These are phyloP conservation scores for Phragmites australis DNA, from an alignment of 176 grass and related monocot species.

Conservation along the genomic window DNA sequence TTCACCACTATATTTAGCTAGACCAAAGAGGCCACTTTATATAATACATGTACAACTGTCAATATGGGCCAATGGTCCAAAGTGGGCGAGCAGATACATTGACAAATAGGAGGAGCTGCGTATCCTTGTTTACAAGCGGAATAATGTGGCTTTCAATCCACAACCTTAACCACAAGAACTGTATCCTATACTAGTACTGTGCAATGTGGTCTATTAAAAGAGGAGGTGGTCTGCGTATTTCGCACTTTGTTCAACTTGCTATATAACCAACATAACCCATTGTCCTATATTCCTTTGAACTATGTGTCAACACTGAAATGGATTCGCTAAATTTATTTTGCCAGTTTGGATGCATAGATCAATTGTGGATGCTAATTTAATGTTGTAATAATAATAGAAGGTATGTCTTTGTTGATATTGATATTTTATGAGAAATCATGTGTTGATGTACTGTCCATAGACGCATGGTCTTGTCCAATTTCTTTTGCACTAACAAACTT, in stretches of 20 bases:
- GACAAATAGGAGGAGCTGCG: too few species aligned
- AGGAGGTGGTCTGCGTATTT: not conserved
- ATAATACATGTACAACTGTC: too few species aligned
- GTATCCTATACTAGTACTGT: not conserved
- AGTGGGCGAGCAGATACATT: too few species aligned
- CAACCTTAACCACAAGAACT: not conserved
- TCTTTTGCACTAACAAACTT: not conserved
- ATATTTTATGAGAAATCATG: not conserved
- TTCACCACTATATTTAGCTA: too few species aligned
- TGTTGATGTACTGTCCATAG: not conserved
- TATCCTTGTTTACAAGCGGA: not conserved
- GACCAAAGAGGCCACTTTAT: too few species aligned
- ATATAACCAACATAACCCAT: not conserved
- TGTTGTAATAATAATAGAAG: not conserved
- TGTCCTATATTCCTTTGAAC: too few species aligned
- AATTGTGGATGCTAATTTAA: too few species aligned
- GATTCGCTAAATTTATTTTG: too few species aligned
- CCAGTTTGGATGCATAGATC: too few species aligned
- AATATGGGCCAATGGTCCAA: too few species aligned
- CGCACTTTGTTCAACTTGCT: not conserved
- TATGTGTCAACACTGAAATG: too few species aligned
- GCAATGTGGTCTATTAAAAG: not conserved
- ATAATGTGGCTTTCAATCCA: not conserved
- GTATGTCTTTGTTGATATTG: not conserved
- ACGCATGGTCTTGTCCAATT: not conserved